Conservation (phyloP, 257 asterid species). For the Linderniella brevidens region DNA sequence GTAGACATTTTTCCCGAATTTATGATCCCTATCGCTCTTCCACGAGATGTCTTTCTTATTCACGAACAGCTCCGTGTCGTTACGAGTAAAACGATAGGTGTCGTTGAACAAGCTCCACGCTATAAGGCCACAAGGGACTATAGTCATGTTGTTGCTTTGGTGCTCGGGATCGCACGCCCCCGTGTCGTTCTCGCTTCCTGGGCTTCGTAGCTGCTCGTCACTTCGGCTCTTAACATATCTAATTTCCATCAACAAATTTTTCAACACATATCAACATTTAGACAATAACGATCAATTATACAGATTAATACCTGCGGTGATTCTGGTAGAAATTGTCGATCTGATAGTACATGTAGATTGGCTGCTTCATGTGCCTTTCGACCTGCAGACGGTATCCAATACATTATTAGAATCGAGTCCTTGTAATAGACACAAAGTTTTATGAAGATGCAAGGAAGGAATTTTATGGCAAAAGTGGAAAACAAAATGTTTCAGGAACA, state of each 20-base stretch:
- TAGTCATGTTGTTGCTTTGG: conserved; percentile 17
- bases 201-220: conserved; percentile 44
- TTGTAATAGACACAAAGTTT: no score
- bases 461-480: no score
- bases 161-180: conserved; percentile 70
- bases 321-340: conserved; percentile 56
- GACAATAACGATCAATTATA: no score
- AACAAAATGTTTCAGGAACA: no score
- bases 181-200: conserved; percentile 8
- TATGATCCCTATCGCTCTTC: conserved; percentile 90
- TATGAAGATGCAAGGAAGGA: no score
- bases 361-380: conserved; percentile 30
- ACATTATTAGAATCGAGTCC: no score
- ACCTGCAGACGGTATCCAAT: conserved; percentile 17
- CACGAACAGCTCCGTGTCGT: conserved; percentile 31
- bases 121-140: conserved; percentile 91
- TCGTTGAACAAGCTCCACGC: conserved; percentile 75
- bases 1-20: conserved; percentile 72
- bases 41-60: conserved; percentile 70
- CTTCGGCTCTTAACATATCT: conserved; percentile 77
- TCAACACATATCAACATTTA: no score
- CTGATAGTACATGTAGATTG: conserved; percentile 50
- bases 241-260: no score
- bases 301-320: conserved; percentile 70
- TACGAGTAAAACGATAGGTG: conserved; percentile 43